phyloP scores from a whole-genome alignment of 2,329 filamentous ascomycete genomes.

The Chaetomiaceae sp. region DNA sequence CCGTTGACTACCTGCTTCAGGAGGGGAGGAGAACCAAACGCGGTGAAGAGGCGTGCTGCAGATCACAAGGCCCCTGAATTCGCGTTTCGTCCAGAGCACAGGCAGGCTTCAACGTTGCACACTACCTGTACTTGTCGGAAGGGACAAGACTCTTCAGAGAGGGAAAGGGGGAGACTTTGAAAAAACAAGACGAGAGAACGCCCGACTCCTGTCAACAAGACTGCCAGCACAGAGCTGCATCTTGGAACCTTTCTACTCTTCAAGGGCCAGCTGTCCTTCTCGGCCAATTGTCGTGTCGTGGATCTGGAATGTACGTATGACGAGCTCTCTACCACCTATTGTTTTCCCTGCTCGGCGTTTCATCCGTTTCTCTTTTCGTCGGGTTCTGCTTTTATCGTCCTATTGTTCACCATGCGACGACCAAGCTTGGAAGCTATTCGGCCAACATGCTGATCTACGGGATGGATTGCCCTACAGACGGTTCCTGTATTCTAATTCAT shows the following conservation, averaged over 20 bases:
- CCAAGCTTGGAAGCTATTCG: slow-evolving; percentile 16
- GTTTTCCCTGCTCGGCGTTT: slow-evolving; percentile 23
- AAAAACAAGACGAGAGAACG: slow-evolving; percentile 28
- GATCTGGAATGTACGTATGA: slow-evolving; percentile 54
- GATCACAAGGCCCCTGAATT: not conserved
- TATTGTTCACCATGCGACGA: slow-evolving; percentile 23
- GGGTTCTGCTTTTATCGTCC: slow-evolving; percentile 18
- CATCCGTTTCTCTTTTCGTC: slow-evolving; percentile 14
- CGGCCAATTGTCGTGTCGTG: slow-evolving; percentile 6
- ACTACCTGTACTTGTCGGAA: slow-evolving; percentile 3
- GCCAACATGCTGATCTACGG: slow-evolving; percentile 34
- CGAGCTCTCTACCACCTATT: slow-evolving; percentile 41
- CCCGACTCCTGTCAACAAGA: slow-evolving; percentile 32
- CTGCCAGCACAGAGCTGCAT: slow-evolving; percentile 63
- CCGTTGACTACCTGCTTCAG: not conserved
- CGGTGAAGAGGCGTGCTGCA: not conserved
- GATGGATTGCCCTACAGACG: slow-evolving; percentile 33
- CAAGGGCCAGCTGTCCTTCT: slow-evolving; percentile 26
- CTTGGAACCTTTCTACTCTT: slow-evolving; percentile 38
- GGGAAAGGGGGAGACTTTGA: slow-evolving; percentile 1
- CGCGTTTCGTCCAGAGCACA: not conserved
- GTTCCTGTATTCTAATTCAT: slow-evolving; percentile 37
- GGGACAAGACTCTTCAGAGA: not conserved
- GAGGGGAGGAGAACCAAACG: not conserved
- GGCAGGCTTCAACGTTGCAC: not conserved